Evolutionary conservation across 2,329 filamentous ascomycete species (phyloP).

Genomic region (Catunica adiposa): DNA sequence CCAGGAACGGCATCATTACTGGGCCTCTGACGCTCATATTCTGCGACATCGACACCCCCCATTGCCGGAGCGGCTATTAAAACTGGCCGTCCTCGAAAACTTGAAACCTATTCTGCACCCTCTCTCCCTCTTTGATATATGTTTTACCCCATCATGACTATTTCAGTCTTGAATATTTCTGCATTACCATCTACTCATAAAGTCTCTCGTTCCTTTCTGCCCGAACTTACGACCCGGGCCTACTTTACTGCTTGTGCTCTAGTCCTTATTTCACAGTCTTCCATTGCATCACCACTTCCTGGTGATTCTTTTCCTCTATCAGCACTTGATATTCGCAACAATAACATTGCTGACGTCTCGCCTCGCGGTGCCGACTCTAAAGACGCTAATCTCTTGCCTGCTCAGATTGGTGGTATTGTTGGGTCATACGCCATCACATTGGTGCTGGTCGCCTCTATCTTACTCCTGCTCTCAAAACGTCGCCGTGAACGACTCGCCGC

Average conservation of each 20-base stretch:
- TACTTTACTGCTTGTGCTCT: slow-evolving; percentile 4
- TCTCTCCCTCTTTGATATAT: neutral
- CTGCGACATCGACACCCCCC: neutral
- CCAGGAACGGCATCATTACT: neutral
- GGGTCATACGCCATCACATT: slow-evolving; percentile 68
- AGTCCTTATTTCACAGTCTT: slow-evolving; percentile 14
- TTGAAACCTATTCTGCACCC: neutral
- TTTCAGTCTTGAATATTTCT: slow-evolving; percentile 13
- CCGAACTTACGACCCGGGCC: neutral
- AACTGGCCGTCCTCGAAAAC: slow-evolving; percentile 4
- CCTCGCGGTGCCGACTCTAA: slow-evolving; percentile 25
- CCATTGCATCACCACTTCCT: slow-evolving; percentile 15
- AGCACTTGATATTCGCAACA: slow-evolving; percentile 24
- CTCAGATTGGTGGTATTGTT: slow-evolving; percentile 68
- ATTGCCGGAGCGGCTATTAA: slow-evolving; percentile 8
- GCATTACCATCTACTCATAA: slow-evolving; percentile 17
- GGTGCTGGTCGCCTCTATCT: slow-evolving; percentile 50
- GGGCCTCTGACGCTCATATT: neutral
- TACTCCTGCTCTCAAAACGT: slow-evolving; percentile 43
- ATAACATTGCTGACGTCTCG: slow-evolving; percentile 24
- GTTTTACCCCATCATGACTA: slow-evolving; percentile 10
- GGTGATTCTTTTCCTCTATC: slow-evolving; percentile 16
- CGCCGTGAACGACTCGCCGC: slow-evolving; percentile 34
- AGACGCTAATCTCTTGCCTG: slow-evolving; percentile 38
- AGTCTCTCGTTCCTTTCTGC: slow-evolving; percentile 17